Percentiles rank a stretch among this genome's conserved stretches.
phyloP scores from a whole-genome alignment of 2,329 filamentous ascomycete genomes.

The Diaporthe nobilis region DNA sequence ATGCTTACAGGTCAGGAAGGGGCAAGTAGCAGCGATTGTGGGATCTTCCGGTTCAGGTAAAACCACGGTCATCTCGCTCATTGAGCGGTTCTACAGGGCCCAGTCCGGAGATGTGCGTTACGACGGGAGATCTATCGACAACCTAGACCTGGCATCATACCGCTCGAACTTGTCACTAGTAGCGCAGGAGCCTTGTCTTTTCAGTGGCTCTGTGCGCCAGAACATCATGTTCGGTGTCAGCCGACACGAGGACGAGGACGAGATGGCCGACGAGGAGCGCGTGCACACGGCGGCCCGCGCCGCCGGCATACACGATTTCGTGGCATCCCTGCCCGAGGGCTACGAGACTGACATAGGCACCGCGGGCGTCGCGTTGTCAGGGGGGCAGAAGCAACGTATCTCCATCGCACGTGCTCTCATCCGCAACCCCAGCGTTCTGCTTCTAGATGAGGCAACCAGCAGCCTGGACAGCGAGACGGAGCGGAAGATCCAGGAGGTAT shows the following conservation, averaged over 20 bases:
- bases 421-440: constrained; percentile 33
- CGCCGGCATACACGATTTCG: constrained; percentile 33
- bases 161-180: neutral
- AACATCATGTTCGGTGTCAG: constrained; percentile 6
- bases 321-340: constrained; percentile 39
- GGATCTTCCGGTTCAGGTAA: constrained; percentile 7
- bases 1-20: neutral
- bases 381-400: constrained; percentile 41
- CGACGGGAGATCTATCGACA: constrained; percentile 68
- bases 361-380: constrained; percentile 36
- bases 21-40: neutral
- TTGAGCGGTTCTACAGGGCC: constrained; percentile 48
- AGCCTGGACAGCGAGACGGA: constrained; percentile 25
- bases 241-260: neutral
- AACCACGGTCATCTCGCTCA: constrained; percentile 27
- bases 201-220: constrained; percentile 9
- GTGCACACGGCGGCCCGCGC: neutral
- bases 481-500: constrained; percentile 6
- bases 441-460: constrained; percentile 32
- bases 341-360: constrained; percentile 40
- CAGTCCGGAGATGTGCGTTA: constrained; percentile 66
- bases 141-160: constrained; percentile 49
- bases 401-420: constrained; percentile 40
- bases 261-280: neutral
- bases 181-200: neutral